Evolutionary conservation across 495 filamentous ascomycete genomes (phyloP).

Genomic region (Podospora didyma): DNA sequence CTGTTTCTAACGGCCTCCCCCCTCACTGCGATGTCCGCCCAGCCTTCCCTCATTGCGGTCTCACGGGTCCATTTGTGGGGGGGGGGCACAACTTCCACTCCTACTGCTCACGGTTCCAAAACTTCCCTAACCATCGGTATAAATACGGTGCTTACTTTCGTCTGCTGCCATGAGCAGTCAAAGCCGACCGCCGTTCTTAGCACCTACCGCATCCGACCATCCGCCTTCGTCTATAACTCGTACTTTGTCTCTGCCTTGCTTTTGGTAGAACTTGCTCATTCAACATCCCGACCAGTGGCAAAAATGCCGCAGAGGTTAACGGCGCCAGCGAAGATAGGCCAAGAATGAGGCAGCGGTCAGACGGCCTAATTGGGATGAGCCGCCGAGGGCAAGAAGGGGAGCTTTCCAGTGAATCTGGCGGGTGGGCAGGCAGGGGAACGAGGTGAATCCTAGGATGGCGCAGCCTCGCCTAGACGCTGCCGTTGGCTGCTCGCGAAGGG

Average conservation of each 20-base stretch:
- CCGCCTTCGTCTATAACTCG: background rate
- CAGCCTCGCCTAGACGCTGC: background rate
- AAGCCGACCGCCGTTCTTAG: background rate
- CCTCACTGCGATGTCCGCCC: too few species aligned
- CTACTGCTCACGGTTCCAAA: background rate
- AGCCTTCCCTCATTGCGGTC: background rate
- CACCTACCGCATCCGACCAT: background rate
- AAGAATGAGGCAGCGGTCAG: background rate
- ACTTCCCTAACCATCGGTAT: background rate
- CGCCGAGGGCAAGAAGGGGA: background rate
- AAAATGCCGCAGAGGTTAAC: background rate
- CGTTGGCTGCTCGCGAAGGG: background rate
- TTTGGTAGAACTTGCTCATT: background rate
- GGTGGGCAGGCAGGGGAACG: background rate
- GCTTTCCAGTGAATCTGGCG: background rate
- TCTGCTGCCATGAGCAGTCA: background rate
- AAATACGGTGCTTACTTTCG: background rate
- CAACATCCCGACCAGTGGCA: background rate
- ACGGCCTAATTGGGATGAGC: background rate
- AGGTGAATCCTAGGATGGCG: background rate
- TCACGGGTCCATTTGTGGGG: background rate
- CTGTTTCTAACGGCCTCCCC: too few species aligned
- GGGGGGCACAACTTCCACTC: background rate
- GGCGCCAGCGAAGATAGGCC: background rate
- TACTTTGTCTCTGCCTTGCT: background rate